Percentiles rank a stretch among this genome's conserved stretches.
These are phyloP conservation scores for Truncatella angustata DNA, from an alignment of 2,329 filamentous ascomycete genomes.

Conservation along the genomic window DNA sequence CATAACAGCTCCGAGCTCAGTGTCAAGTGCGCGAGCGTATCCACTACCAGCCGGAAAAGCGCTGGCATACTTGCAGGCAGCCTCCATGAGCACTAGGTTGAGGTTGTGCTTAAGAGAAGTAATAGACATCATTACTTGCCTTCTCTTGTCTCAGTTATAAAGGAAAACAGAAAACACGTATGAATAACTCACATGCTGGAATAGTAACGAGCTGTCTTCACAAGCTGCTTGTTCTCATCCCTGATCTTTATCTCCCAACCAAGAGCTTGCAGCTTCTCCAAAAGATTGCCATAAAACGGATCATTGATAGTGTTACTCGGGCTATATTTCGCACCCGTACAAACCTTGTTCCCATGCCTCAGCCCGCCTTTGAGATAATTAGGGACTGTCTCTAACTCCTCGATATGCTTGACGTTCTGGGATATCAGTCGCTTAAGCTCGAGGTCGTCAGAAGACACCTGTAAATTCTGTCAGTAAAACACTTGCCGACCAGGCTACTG, in stretches of 20 bases:
- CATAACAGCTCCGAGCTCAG: conserved; percentile 21
- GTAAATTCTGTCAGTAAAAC: background rate
- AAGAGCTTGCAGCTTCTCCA: conserved; percentile 22
- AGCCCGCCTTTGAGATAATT: background rate
- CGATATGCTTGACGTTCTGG: background rate
- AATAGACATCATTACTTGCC: conserved; percentile 21
- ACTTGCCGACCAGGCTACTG: background rate
- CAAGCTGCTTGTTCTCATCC: conserved; percentile 11
- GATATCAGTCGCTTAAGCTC: background rate
- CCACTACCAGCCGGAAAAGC: background rate
- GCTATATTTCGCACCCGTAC: background rate
- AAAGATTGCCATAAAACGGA: conserved; percentile 19
- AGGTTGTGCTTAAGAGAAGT: conserved; percentile 19
- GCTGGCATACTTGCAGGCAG: conserved; percentile 12
- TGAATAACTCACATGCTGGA: conserved; percentile 21
- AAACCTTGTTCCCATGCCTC: no score
- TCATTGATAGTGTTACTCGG: background rate
- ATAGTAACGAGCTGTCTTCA: conserved; percentile 21
- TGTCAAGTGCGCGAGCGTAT: conserved; percentile 13
- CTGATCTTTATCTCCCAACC: conserved; percentile 19
- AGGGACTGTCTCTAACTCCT: background rate
- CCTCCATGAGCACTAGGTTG: conserved; percentile 18
- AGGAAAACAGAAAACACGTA: conserved; percentile 13
- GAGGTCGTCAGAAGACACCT: background rate
- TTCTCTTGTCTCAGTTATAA: background rate